Evolutionary conservation across 768 basidiomycete species (phyloP).

Genomic region (Lactarius hatsudake): DNA sequence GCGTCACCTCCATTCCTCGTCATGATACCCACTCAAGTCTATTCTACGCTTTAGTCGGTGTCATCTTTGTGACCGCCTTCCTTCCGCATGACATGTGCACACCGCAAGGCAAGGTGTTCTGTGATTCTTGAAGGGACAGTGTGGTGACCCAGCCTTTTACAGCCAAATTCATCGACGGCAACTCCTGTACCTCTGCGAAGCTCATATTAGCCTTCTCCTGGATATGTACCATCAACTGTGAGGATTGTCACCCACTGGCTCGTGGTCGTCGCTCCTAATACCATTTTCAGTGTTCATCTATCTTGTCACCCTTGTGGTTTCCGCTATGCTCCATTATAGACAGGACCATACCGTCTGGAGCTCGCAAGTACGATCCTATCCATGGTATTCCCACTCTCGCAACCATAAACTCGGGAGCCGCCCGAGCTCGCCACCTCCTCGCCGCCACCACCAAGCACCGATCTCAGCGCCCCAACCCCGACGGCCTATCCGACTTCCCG

Average conservation of each 20-base stretch:
- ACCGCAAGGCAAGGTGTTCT: slow-evolving; percentile 12
- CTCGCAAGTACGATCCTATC: slow-evolving; percentile 20
- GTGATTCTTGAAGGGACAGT: not conserved
- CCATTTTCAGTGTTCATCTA: slow-evolving; percentile 20
- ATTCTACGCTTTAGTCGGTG: slow-evolving; percentile 15
- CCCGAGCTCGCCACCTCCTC: slow-evolving; percentile 7
- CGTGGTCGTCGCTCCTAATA: not conserved
- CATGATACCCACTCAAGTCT: not conserved
- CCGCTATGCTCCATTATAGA: slow-evolving; percentile 19
- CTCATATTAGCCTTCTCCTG: slow-evolving; percentile 24
- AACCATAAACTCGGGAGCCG: slow-evolving; percentile 11
- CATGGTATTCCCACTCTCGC: slow-evolving; percentile 17
- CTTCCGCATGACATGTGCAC: slow-evolving; percentile 23
- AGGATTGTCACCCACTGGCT: not conserved
- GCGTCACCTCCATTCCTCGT: not conserved
- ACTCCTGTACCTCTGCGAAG: slow-evolving; percentile 23
- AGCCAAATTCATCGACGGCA: slow-evolving; percentile 7
- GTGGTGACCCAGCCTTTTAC: not conserved
- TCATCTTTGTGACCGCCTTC: slow-evolving; percentile 15
- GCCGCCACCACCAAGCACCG: not conserved
- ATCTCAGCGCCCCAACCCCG: slow-evolving; percentile 23
- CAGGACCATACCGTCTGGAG: slow-evolving; percentile 19
- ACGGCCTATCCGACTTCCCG: slow-evolving; percentile 20
- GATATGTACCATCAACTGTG: slow-evolving; percentile 26
- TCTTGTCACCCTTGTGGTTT: slow-evolving; percentile 13